Conservation (phyloP, 2,329 filamentous ascomycete species). For the Dactylellina leptospora region DNA sequence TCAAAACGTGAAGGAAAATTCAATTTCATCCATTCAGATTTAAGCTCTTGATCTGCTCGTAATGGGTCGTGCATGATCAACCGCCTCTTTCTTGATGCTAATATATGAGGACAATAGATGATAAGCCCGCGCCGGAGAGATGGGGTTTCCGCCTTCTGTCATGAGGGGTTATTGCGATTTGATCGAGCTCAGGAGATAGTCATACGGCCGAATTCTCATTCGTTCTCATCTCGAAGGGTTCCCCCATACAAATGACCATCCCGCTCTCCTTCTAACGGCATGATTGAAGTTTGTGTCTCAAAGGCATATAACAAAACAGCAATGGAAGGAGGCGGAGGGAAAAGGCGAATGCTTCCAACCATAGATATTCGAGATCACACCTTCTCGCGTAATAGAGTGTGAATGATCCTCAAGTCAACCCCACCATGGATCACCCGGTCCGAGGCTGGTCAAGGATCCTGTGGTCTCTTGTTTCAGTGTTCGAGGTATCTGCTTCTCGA, state of each 20-base stretch:
- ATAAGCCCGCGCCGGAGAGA: slow-evolving; percentile 53
- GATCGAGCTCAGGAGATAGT: slow-evolving; percentile 53
- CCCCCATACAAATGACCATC: slow-evolving; percentile 28
- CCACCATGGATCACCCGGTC: slow-evolving; percentile 53
- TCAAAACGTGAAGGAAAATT: slow-evolving; percentile 18
- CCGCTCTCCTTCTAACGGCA: slow-evolving; percentile 40
- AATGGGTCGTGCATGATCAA: slow-evolving; percentile 50
- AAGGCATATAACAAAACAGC: slow-evolving; percentile 21
- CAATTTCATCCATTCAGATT: slow-evolving; percentile 46
- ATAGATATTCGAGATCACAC: slow-evolving; percentile 51
- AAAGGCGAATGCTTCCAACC: slow-evolving; percentile 34
- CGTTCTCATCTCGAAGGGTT: slow-evolving; percentile 32
- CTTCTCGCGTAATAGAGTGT: slow-evolving; percentile 51
- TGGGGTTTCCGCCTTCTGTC: slow-evolving; percentile 26
- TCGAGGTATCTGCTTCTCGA: slow-evolving; percentile 49
- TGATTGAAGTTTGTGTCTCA: slow-evolving; percentile 37
- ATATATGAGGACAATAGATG: slow-evolving; percentile 34
- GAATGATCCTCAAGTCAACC: slow-evolving; percentile 44
- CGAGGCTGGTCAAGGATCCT: slow-evolving; percentile 53
- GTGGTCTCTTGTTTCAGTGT: slow-evolving; percentile 51
- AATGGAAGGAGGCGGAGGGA: slow-evolving; percentile 16
- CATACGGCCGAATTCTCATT: slow-evolving; percentile 48
- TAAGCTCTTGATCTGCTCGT: slow-evolving; percentile 36
- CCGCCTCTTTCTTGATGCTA: slow-evolving; percentile 28
- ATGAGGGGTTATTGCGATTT: slow-evolving; percentile 54